Evolutionary conservation across 2,329 filamentous ascomycete species (phyloP).

Genomic region (Paecilomyces formosus): DNA sequence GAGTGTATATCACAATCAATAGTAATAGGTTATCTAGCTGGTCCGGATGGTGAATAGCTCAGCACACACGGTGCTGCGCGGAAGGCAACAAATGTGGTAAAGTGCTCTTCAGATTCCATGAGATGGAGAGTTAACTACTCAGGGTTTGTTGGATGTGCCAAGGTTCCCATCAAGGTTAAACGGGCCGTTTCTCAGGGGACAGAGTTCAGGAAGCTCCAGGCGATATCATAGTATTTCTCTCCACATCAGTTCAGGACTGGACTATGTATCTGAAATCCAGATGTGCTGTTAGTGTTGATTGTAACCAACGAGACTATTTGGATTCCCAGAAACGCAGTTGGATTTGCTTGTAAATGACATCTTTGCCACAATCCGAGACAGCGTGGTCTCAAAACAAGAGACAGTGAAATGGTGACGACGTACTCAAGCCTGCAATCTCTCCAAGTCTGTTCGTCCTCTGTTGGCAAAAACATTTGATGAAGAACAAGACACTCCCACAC

Average conservation of each 20-base stretch:
- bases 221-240: neutral
- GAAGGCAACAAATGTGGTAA: neutral
- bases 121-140: neutral
- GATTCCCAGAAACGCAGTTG: neutral
- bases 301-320: neutral
- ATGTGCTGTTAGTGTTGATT: neutral
- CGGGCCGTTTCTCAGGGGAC: neutral
- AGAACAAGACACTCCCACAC: neutral
- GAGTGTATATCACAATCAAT: neutral
- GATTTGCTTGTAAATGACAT: neutral
- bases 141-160: neutral
- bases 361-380: neutral
- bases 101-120: neutral
- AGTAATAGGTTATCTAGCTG: neutral
- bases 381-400: neutral
- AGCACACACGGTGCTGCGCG: neutral
- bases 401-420: neutral
- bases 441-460: too few species aligned
- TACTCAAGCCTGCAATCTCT: neutral
- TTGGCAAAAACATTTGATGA: neutral
- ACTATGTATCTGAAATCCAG: neutral
- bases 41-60: neutral
- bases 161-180: neutral
- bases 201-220: neutral
- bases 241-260: neutral